Base-by-base conservation (phyloP, 768 basidiomycete species). In the Multifurca ochricompacta region DNA sequence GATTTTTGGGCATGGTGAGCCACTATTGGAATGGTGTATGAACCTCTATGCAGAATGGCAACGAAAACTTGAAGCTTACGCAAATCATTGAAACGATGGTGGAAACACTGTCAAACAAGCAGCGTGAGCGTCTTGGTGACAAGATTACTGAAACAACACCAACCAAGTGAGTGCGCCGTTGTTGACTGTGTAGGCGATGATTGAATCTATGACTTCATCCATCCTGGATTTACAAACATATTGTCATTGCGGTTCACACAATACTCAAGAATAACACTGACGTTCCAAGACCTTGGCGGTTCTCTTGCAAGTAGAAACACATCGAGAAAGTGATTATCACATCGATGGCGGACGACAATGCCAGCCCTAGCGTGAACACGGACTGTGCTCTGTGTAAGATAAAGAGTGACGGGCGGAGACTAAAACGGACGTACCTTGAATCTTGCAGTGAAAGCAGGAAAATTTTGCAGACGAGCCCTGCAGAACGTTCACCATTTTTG, bases 81-180 rank as follows among this genome's bases (percentile, higher is more conserved):
- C 49, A 56, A n/a, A 61, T 47, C 53, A 56, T 59, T 19, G 60
- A 51, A 9, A 46, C 34, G 32, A 61, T 56, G 4, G 60, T 61
- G 11, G 58, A 44, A 19, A 61, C n/a, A 23, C 60, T 61, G 37
- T 2, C 6, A 34, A 28, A 7, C 41, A 11, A 25, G 13, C 2
- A 35, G 10, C 3, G 16, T 51, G 41, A 43, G 48, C 27, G 4
- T 21, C 48, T 6, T 13, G 11, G 19, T 19, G 9, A 35, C 4
- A 27, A 16, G 18, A 31, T 13, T 10, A 8, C 3, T 11, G 30
- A 47, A 14, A 30, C 27, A 40, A 34, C 8, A 43, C 52, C 48
- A 8, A 61, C 61, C 59, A 56, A 25, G 61, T 62, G 28, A 62
- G 42, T 1, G 59, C 53, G n/a, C 61, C 61, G 27, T 62, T 62